phyloP scores from a whole-genome alignment of 129 eudicot species.

The Chrysanthemum seticuspe region DNA sequence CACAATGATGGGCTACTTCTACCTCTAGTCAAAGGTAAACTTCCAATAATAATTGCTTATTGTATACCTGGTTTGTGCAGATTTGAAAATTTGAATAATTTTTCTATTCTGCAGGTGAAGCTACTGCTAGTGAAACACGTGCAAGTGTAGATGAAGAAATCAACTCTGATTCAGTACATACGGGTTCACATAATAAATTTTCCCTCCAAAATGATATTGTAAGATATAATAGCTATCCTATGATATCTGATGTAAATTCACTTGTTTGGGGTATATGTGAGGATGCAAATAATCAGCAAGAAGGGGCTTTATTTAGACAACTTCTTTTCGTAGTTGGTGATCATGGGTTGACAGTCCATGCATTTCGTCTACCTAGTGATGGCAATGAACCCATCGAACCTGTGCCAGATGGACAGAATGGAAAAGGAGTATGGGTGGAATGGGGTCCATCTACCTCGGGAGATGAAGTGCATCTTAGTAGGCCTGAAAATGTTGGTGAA shows the following conservation, averaged over 20 bases:
- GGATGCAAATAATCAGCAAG: constrained; percentile 55
- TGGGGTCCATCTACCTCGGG: constrained; percentile 73
- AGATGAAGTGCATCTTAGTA: constrained; percentile 20
- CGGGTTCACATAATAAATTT: constrained; percentile 21
- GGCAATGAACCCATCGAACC: constrained; percentile 32
- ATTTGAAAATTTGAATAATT: constrained; percentile 13
- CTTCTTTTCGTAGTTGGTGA: constrained; percentile 78
- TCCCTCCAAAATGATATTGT: constrained; percentile 28
- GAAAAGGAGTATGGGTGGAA: constrained; percentile 80
- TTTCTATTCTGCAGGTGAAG: constrained; percentile 37
- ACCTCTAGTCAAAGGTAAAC: constrained; percentile 70
- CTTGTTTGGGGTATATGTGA: constrained; percentile 89
- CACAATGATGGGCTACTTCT: constrained; percentile 66
- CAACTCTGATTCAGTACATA: constrained; percentile 34
- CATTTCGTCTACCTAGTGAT: constrained; percentile 46
- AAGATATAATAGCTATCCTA: constrained; percentile 40
- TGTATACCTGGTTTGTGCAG: constrained; percentile 1
- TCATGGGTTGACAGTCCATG: constrained; percentile 78
- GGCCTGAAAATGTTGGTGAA: constrained; percentile 34
- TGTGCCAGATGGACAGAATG: constrained; percentile 35
- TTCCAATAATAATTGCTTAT: constrained; percentile 18
- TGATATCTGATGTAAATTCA: constrained; percentile 63
- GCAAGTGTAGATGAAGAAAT: constrained; percentile 32
- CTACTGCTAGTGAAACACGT: background rate
- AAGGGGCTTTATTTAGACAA: constrained; percentile 52